Base-by-base conservation (phyloP, 148 eudicot species). In the Pharnaceum exiguum region DNA sequence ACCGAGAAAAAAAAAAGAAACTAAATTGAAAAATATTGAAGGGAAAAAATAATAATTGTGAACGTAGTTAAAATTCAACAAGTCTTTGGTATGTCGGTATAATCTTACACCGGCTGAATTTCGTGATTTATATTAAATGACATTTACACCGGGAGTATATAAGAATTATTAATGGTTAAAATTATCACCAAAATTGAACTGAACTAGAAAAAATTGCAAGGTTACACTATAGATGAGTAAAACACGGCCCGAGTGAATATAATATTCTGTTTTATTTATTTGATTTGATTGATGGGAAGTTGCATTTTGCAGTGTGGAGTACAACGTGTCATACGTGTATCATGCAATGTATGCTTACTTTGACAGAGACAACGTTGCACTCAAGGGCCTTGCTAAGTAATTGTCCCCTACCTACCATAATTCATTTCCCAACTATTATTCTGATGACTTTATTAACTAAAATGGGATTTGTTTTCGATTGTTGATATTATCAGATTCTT, bases 321-420 rank as follows among this genome's bases (percentile, higher is more conserved):
- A 88, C 81, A 87, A 82, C 48, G 96, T 87, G 44, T 91, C 98
- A 0, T 91, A 91, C 42, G 96, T 81, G 43, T 91, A 91, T 62
- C 98, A 91, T 40, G 94, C 96, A 17, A 64, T 91, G 90, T 91
- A 22, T 67, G 98, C 98, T 32, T 91, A 85, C 78, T 91, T 91
- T 36, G 96, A 91, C 67, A 79, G 96, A 33, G 98, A 91, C 73
- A 87, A 91, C 39, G 90, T 91, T 38, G 98, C 98, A 19, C 96
- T 87, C 62, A 88, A 81, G 76, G 98, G 98, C 10, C 75, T 91
- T 10, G 98, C 96, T 4, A 91, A 88, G 98, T 91, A 59, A 39
- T 35, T 35, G 1, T 50, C 11, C 0, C 56, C 28, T 9, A 5
- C 3, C 5, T 25, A 33, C 19, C 3, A 29, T 47, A 3, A 21